A percentile compares a stretch with the other conserved stretches of the same genome.
These are phyloP conservation scores for Thalassiosira exigua DNA, from an alignment of 352 stramenopile genomes.

Conservation along the genomic window DNA sequence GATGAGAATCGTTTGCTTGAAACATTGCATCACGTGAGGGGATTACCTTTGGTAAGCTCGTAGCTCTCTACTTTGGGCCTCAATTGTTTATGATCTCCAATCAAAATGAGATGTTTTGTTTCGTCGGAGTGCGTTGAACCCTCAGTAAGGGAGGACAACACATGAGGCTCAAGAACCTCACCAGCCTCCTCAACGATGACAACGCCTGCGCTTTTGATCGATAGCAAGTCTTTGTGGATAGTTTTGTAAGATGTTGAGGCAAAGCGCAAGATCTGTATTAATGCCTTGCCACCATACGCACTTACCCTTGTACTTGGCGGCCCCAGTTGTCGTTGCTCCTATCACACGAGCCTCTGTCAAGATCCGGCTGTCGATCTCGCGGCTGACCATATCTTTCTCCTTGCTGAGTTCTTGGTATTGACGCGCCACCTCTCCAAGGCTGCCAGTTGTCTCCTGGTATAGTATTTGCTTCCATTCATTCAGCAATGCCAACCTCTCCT, in stretches of 20 bases:
- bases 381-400: slow-evolving; percentile 33
- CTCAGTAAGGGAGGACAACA: slow-evolving; percentile 64
- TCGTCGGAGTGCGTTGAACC: slow-evolving; percentile 43
- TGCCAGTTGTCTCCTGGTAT: slow-evolving; percentile 1
- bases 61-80: slow-evolving; percentile 85
- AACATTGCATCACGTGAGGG: too few relatives aligned
- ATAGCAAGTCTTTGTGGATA: slow-evolving; percentile 82
- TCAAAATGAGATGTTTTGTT: slow-evolving; percentile 88
- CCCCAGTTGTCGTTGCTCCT: slow-evolving; percentile 87
- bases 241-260: too few relatives aligned
- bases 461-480: slow-evolving; percentile 26
- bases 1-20: too few relatives aligned
- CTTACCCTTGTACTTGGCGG: slow-evolving; percentile 86
- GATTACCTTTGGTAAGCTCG: slow-evolving; percentile 84
- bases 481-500: slow-evolving; percentile 25
- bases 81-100: slow-evolving; percentile 90
- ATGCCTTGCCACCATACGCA: too few relatives aligned
- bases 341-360: slow-evolving; percentile 79
- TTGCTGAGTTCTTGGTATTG: slow-evolving; percentile 30
- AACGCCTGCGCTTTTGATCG: slow-evolving; percentile 78
- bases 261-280: too few relatives aligned
- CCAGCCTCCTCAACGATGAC: slow-evolving; percentile 90
- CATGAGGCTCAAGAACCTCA: slow-evolving; percentile 86
- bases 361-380: slow-evolving; percentile 46
- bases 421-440: slow-evolving; percentile 11